These are phyloP conservation scores for Corinectria fuckeliana DNA, from an alignment of 2,329 filamentous ascomycete species.

Conservation along the genomic window DNA sequence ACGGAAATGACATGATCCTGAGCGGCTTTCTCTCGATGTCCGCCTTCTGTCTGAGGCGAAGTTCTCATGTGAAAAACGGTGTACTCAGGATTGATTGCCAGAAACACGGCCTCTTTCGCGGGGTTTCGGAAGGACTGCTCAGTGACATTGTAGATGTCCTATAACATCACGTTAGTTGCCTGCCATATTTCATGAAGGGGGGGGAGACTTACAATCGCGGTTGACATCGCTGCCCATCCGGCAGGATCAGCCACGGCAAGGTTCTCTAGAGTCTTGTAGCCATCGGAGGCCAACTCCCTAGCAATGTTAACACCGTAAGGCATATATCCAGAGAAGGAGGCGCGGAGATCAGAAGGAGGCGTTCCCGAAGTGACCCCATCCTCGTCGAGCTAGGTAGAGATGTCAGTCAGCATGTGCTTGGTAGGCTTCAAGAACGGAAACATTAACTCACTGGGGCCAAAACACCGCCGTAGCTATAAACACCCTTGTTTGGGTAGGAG, in stretches of 20 bases:
- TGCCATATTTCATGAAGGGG: not conserved
- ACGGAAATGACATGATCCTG: not conserved
- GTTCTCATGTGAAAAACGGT: conserved; percentile 29
- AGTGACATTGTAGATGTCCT: conserved; percentile 41
- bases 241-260: conserved; percentile 31
- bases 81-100: conserved; percentile 37
- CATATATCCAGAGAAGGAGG: conserved; percentile 14
- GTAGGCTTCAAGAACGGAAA: not conserved
- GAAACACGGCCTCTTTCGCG: conserved; percentile 33
- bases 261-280: conserved; percentile 31
- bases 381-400: not conserved
- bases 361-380: not conserved
- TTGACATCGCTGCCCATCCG: conserved; percentile 33
- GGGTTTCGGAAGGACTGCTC: conserved; percentile 20
- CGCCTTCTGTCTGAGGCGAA: not conserved
- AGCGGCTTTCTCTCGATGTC: not conserved
- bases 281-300: conserved; percentile 25
- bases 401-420: not conserved
- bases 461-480: not conserved
- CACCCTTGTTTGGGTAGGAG: conserved; percentile 1
- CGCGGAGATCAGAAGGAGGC: not conserved
- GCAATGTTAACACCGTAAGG: conserved; percentile 20
- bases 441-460: not conserved
- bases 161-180: not conserved
- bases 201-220: conserved; percentile 32